Evolutionary conservation across 768 basidiomycete genomes (phyloP).

Genomic region (Fibroporia radiculosa): DNA sequence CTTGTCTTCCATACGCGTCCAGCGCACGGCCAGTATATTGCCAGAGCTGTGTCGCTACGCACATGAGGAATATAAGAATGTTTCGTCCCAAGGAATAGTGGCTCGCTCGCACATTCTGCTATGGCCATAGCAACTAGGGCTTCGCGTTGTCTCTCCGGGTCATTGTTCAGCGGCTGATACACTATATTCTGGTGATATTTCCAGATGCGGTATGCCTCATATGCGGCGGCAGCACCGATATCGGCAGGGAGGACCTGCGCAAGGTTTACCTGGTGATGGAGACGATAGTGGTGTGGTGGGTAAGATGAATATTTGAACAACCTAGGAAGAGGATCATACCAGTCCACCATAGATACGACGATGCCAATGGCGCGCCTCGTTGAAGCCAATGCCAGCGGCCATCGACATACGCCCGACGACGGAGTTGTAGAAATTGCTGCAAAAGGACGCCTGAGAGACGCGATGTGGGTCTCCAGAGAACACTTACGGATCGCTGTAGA

Average conservation of each 20-base stretch:
- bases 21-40: slow-evolving; percentile 37
- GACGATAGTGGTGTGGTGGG: background rate
- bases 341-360: slow-evolving; percentile 55
- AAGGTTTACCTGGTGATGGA: slow-evolving; percentile 39
- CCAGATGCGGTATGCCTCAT: slow-evolving; percentile 70
- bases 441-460: background rate
- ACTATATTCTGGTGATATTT: slow-evolving; percentile 43
- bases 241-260: slow-evolving; percentile 48
- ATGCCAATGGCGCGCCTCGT: slow-evolving; percentile 63
- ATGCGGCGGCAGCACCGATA: slow-evolving; percentile 74
- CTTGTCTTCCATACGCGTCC: slow-evolving; percentile 38
- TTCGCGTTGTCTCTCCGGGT: slow-evolving; percentile 57
- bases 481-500: slow-evolving; percentile 48
- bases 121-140: slow-evolving; percentile 60
- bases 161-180: slow-evolving; percentile 47
- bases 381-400: slow-evolving; percentile 38
- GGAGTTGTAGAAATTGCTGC: slow-evolving; percentile 29
- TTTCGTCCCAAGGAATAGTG: no score
- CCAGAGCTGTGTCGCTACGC: slow-evolving; percentile 48
- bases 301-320: background rate
- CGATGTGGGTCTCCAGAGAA: background rate
- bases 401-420: slow-evolving; percentile 24
- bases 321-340: slow-evolving; percentile 24
- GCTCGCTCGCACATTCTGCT: slow-evolving; percentile 48
- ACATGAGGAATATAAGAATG: background rate